These are phyloP conservation scores for Eragrostis curvula DNA, from an alignment of 176 grass and related monocot species.

Conservation along the genomic window DNA sequence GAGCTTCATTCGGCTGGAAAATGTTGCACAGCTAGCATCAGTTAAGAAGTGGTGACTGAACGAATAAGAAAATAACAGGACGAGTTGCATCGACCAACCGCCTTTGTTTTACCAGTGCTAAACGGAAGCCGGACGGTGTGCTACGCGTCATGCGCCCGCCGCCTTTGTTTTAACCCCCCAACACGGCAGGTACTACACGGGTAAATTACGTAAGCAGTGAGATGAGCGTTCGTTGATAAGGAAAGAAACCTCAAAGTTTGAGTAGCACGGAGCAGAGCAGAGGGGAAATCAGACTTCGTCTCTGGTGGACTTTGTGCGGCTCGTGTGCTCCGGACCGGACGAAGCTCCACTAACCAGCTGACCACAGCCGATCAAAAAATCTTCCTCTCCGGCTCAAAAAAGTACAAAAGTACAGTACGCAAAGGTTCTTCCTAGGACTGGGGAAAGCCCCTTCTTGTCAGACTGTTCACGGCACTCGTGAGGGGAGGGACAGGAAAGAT, in stretches of 20 bases:
- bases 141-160: not conserved
- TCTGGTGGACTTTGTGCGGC: not conserved
- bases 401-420: conserved; percentile 9
- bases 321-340: not conserved
- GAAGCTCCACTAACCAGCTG: not conserved
- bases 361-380: conserved; percentile 4
- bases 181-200: not conserved
- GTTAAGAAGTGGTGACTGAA: too few relatives aligned
- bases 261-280: not conserved
- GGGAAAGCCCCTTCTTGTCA: not conserved
- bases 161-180: not conserved
- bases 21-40: too few relatives aligned
- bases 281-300: conserved; percentile 3
- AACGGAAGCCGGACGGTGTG: not conserved
- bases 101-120: too few relatives aligned
- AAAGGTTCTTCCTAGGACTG: conserved; percentile 2
- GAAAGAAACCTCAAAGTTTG: not conserved
- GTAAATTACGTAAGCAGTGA: conserved; percentile 52
- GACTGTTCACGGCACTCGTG: too few relatives aligned
- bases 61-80: too few relatives aligned
- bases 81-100: too few relatives aligned
- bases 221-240: not conserved
- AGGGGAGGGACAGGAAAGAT: not conserved
- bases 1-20: too few relatives aligned
- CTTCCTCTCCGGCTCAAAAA: not conserved